Conservation (phyloP, 139 green algal species). For the Haematococcus sp. region DNA sequence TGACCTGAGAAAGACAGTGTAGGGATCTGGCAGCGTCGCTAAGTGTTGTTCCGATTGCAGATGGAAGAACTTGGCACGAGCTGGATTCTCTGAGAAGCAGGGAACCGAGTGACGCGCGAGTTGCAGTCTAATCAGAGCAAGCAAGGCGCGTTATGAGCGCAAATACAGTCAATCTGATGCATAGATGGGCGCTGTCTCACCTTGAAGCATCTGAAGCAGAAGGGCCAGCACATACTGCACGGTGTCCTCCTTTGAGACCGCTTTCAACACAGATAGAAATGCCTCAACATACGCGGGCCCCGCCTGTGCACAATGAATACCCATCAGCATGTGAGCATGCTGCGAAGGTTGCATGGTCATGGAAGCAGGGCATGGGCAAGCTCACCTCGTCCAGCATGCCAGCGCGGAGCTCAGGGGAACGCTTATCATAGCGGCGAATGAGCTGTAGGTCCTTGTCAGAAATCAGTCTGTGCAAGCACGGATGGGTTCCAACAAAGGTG, state of each 20-base stretch:
- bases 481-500: too few relatives aligned
- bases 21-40: conserved; percentile 51
- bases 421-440: conserved; percentile 79
- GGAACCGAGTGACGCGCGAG: background rate
- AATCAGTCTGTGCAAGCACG: too few relatives aligned
- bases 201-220: conserved; percentile 77
- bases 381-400: conserved; percentile 73
- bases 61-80: conserved; percentile 63
- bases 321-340: background rate
- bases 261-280: conserved; percentile 82
- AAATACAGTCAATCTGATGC: background rate
- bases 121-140: background rate
- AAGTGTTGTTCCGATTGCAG: conserved; percentile 39
- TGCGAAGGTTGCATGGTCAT: background rate
- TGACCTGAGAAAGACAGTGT: conserved; percentile 68
- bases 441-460: conserved; percentile 33
- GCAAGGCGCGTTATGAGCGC: background rate
- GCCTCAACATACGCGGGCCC: conserved; percentile 73
- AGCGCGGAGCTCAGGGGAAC: conserved; percentile 48
- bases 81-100: conserved; percentile 36
- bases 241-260: conserved; percentile 88
- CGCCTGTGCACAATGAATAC: conserved; percentile 34
- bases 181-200: conserved; percentile 15
- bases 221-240: conserved; percentile 90
- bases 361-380: background rate